Base-by-base conservation (phyloP, 352 stramenopile genomes). In the Globisporangium ultimum region DNA sequence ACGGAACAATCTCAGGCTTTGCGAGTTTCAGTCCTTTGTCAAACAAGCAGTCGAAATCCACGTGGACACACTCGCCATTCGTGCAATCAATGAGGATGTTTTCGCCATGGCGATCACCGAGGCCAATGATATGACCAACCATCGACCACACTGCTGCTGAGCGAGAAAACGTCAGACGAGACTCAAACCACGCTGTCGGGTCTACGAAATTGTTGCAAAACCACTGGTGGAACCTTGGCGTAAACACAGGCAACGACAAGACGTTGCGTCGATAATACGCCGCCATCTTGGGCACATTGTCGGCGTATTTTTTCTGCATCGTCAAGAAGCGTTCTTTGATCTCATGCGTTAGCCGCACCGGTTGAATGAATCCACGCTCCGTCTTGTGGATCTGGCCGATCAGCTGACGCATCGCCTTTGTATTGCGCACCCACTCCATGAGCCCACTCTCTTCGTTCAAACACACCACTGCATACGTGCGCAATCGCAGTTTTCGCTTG, bases 41-140 rank as follows among this genome's bases (percentile, higher is more conserved):
- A 70, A 99, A 99, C 50, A 99, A 88, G 66, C 98, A 99, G 71
- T 99, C 96, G 78, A 99, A 99, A 72, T 99, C 98, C 50, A 99
- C 98, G 76, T 99, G 98, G 12, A 99, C 97, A 61, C 95, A 98
- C 78, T 99, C 97, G 42, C 97, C 97, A 55, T 82, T 98, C 15
- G 74, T 93, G 51, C 84, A 98, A 71, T 99, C 96, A 40, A 99
- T 95, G 14, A 99, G 72, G 64, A 99, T 99, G 69, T 99, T 99
- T 70, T 99, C 98, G 1, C 96, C 94, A 60, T 99, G 98, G 24
- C 98, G 90, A 81, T 97, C 91, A 9, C 91, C 91, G 1, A 98
- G 78, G 18, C 89, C 91, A 17, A 97, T 81, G 24, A 99, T 95
- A 67, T 99, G 95, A 17, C 96, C 96, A 34, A 99, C 91, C 71